Base-by-base conservation (phyloP, 2,329 filamentous ascomycete genomes). In the Pezicula neosporulosa region DNA sequence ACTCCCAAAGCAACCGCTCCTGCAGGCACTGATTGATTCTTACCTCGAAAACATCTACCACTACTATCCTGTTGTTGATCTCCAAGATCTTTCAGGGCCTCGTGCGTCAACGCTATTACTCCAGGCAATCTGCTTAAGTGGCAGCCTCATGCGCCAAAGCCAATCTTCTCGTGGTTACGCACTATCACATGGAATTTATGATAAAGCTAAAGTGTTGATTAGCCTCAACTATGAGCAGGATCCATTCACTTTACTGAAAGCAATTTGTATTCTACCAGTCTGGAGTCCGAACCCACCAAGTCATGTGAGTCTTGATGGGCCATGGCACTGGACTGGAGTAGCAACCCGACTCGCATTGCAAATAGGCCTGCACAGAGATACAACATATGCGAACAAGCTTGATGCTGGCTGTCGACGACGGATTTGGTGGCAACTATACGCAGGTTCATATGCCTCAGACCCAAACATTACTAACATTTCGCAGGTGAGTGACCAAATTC, bases 311-410 rank as follows among this genome's bases (percentile, higher is more conserved):
- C 21, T 47, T n/a, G 33, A 47, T 37, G n/a, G 44, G 13, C 44
- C 44, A 19, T 47, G 44, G 44, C 44, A 47, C 37, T 47, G 44
- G 44, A 35, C 33, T 35, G 27, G 44, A 10, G n/a, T 19, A 18
- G 44, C 27, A 47, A 36, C 37, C 15, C 44, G 44, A 15, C 44
- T 47, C 21, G 44, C 44, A 16, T 10, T 36, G 12, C 28, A 47
- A 15, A n/a, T 47, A 8, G 44, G 44, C 27, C 6, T 47, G 27
- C 44, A 47, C 24, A n/a, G 33, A 36, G 33, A 36, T 9, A n/a
- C 33, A 9, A 36, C 33, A 9, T 36, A 36, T 36, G n/a, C n/a
- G 9, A n/a, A n/a, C 33, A 36, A 36, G 33, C 9, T 36, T 9
- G 33, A 36, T 36, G 33, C 33, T 36, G 33, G 33, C 33, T 9